Percentiles rank a stretch among this genome's conserved stretches.
phyloP scores from a whole-genome alignment of 768 basidiomycete species.

The Hericium erinaceus region DNA sequence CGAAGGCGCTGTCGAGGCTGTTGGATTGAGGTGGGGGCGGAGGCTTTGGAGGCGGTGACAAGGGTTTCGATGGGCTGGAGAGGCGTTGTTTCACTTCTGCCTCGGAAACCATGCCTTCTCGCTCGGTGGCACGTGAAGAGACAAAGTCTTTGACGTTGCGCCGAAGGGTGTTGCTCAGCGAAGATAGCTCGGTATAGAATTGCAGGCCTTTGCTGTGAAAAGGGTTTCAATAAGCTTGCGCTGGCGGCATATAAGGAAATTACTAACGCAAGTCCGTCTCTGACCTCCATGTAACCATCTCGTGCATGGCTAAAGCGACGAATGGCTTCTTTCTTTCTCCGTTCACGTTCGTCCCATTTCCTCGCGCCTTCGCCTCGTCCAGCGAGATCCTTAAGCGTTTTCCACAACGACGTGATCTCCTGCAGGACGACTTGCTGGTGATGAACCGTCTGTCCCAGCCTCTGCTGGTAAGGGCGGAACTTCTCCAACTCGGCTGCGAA shows the following conservation, averaged over 20 bases:
- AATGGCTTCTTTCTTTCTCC: conserved; percentile 65
- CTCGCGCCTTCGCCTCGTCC: conserved; percentile 69
- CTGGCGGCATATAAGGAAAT: conserved; percentile 1
- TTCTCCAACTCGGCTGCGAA: conserved; percentile 95
- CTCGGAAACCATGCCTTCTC: conserved; percentile 56
- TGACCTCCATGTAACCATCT: conserved; percentile 80
- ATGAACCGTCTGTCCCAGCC: conserved; percentile 67
- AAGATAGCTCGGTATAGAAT: conserved; percentile 78
- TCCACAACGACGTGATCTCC: conserved; percentile 70
- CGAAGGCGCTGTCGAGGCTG: conserved; percentile 41
- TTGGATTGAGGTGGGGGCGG: conserved; percentile 10
- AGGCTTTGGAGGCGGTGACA: conserved; percentile 27
- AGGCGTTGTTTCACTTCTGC: conserved; percentile 67
- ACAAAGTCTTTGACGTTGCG: conserved; percentile 56
- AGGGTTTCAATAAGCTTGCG: background rate
- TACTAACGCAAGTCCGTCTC: conserved; percentile 74
- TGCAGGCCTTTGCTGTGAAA: conserved; percentile 68
- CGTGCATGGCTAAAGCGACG: conserved; percentile 65
- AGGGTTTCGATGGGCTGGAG: conserved; percentile 27
- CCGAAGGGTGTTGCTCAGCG: conserved; percentile 49
- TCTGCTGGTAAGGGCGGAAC: conserved; percentile 84
- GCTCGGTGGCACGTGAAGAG: conserved; percentile 53
- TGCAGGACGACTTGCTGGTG: conserved; percentile 67
- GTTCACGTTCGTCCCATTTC: conserved; percentile 78
- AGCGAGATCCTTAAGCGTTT: conserved; percentile 58